Base-by-base conservation (phyloP, 352 stramenopile species). In the Globisporangium polare region DNA sequence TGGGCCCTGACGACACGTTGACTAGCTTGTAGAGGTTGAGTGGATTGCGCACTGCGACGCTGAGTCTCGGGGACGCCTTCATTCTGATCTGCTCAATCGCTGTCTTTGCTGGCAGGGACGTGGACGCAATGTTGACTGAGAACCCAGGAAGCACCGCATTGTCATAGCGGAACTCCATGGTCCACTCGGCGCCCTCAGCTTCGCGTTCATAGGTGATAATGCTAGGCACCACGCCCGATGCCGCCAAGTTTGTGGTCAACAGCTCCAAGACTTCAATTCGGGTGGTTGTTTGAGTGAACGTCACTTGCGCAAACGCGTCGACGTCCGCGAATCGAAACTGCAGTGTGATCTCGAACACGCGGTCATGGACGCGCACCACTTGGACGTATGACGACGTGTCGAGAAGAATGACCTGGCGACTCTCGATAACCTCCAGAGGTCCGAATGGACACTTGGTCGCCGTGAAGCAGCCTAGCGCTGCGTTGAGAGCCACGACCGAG, bases 401-500 rank as follows among this genome's bases (percentile, higher is more conserved):
- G 5, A 72, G 55, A n/a, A 59, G 13, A 1, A 72, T 47, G 35
- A 54, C 18, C 3, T 42, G 29, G 1, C 20, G 31, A 3, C 45
- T 27, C 31, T 60, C 24, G 15, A 72, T 43, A 27, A 60, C 4
- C 2, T 69, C 62, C 15, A 72, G 24, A 5, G 66, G 66, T 10
- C 66, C 66, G 24, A 72, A 72, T 31, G 66, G 66, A 55, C 66
- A 72, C 27, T 65, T 50, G 5, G 47, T 54, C 18, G 35, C 27
- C 8, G 41, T 29, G 31, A 71, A 71, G 60, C 65, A 71, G 49
- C 61, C 49, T 1, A 68, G 26, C 12, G 43, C 52, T 12, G 31
- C 24, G 9, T 65, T 71, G n/a, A 46, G 35, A 20, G 6, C n/a
- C 7, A 58, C 27, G 22, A n/a, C 29, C 26, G 47, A 39, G 18